Conservation (phyloP, 768 basidiomycete species). For the Lactifluus echinatus region DNA sequence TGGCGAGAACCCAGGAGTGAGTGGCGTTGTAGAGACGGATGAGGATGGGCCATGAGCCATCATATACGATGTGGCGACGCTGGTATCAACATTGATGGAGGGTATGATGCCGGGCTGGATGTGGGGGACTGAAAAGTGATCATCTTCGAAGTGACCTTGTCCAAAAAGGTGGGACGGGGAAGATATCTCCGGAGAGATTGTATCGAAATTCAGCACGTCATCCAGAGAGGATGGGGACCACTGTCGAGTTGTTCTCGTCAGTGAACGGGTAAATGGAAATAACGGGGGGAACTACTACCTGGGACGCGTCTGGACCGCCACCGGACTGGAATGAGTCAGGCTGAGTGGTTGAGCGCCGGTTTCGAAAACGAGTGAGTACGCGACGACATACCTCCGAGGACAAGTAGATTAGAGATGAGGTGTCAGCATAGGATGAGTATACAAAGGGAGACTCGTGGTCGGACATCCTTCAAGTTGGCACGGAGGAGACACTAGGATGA, state of each 20-base stretch:
- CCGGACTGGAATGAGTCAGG: conserved; percentile 7
- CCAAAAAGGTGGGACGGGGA: neutral
- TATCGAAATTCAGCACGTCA: neutral
- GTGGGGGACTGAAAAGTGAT: neutral
- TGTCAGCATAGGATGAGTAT: neutral
- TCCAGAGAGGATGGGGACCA: neutral
- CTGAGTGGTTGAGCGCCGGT: conserved; percentile 5
- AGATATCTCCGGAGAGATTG: neutral
- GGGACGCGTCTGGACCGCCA: conserved; percentile 8
- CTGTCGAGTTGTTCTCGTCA: neutral
- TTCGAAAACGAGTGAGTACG: neutral
- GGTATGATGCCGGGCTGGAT: neutral
- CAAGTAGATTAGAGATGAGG: conserved; percentile 1
- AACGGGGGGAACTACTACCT: conserved; percentile 1
- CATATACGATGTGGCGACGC: neutral
- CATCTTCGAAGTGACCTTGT: neutral
- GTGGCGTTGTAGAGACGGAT: conserved; percentile 5
- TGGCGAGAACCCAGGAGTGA: conserved; percentile 17
- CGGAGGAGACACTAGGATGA: neutral
- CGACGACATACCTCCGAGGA: neutral
- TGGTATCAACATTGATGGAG: conserved; percentile 14
- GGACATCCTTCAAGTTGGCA: neutral
- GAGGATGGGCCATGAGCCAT: conserved; percentile 4
- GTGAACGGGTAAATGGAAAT: neutral
- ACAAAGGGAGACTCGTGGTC: neutral